These are phyloP conservation scores for Suhomyces emberorum DNA, from an alignment of 805 yeast species.

Conservation along the genomic window DNA sequence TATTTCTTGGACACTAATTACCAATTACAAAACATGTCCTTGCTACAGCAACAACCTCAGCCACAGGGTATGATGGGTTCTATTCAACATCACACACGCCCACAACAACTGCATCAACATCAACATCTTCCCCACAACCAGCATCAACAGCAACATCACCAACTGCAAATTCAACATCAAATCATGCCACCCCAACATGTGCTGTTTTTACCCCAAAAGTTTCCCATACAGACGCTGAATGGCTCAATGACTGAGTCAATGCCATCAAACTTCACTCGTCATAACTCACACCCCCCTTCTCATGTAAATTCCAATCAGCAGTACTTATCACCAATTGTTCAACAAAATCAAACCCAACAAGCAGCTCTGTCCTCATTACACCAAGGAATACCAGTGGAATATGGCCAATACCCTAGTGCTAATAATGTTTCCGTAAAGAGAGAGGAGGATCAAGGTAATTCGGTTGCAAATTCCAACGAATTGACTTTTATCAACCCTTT, in stretches of 20 bases:
- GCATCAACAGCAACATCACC: conserved; percentile 9
- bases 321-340: conserved; percentile 6
- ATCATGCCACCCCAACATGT: conserved; percentile 3
- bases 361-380: background rate
- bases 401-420: background rate
- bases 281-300: conserved; percentile 13
- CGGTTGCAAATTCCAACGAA: conserved; percentile 9
- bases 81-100: no score
- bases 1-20: conserved; percentile 45
- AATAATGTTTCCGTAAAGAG: conserved; percentile 6
- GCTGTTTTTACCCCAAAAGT: conserved; percentile 6
- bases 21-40: conserved; percentile 39
- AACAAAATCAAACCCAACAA: background rate
- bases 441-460: conserved; percentile 10
- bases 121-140: conserved; percentile 8
- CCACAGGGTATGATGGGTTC: background rate
- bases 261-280: conserved; percentile 4
- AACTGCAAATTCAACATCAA: conserved; percentile 8
- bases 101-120: background rate
- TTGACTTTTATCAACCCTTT: conserved; percentile 21
- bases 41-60: conserved; percentile 16
- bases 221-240: conserved; percentile 1
- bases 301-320: conserved; percentile 9
- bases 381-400: background rate
- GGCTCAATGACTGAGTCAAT: background rate